Evolutionary conservation across 768 basidiomycete genomes (phyloP).

Genomic region (Chlorophyllum brunneum): DNA sequence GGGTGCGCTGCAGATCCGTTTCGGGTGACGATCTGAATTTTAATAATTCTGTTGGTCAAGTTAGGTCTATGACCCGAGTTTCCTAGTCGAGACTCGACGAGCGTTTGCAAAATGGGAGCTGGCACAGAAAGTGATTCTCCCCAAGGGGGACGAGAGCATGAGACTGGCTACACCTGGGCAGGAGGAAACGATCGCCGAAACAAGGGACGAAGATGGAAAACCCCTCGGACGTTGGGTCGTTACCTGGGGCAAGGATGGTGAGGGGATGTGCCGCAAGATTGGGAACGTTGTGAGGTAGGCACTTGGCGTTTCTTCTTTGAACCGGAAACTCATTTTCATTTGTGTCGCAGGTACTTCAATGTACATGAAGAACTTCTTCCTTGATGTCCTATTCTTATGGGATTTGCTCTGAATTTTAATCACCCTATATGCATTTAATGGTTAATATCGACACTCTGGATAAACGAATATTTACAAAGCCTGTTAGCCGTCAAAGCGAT

Average conservation of each 20-base stretch:
- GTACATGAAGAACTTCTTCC: conserved; percentile 43
- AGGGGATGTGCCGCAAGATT: conserved; percentile 56
- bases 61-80: conserved; percentile 68
- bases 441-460: too few relatives aligned
- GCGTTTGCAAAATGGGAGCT: conserved; percentile 84
- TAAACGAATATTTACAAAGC: too few relatives aligned
- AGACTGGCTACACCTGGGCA: conserved; percentile 36
- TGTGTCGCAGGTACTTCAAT: conserved; percentile 35
- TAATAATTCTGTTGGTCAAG: neutral
- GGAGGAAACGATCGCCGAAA: conserved; percentile 83
- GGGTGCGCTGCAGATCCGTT: conserved; percentile 31
- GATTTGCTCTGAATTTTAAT: neutral
- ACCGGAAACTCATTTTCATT: neutral
- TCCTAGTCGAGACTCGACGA: conserved; percentile 61
- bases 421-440: too few relatives aligned
- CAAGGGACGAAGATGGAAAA: conserved; percentile 50
- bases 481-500: too few relatives aligned
- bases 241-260: conserved; percentile 63
- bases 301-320: neutral
- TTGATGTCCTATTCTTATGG: conserved; percentile 9
- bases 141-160: conserved; percentile 27
- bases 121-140: conserved; percentile 47
- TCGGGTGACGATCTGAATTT: neutral
- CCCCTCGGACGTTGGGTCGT: conserved; percentile 78
- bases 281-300: conserved; percentile 67